Conservation (phyloP, 2,329 filamentous ascomycete genomes). For the Cercospora sp. region DNA sequence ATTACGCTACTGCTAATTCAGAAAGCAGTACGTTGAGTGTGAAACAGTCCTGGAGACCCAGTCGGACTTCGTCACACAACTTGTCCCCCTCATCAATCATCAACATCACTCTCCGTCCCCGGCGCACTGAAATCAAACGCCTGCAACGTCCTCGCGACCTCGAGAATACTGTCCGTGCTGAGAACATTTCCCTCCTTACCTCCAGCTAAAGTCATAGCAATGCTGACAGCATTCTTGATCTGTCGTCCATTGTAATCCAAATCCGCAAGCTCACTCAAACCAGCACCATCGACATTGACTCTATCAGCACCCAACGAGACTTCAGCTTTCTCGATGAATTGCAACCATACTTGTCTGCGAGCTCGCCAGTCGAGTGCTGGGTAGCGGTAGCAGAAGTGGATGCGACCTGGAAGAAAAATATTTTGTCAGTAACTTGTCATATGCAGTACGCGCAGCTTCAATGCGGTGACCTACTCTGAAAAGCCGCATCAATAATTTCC, state of each 20-base stretch:
- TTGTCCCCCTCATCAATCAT: background rate
- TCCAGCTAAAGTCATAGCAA: slow-evolving; percentile 11
- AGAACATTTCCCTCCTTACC: background rate
- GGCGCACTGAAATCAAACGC: slow-evolving; percentile 5
- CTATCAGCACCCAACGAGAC: background rate
- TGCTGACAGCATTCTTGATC: slow-evolving; percentile 18
- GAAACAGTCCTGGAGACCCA: background rate
- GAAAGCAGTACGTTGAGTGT: background rate
- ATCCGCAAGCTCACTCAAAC: background rate
- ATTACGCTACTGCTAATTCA: background rate
- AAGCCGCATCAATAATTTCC: background rate
- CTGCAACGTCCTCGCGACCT: slow-evolving; percentile 8
- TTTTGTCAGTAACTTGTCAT: background rate
- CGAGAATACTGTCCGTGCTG: slow-evolving; percentile 6
- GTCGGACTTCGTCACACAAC: background rate
- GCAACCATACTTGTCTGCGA: slow-evolving; percentile 1
- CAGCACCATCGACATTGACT: background rate
- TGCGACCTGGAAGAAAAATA: slow-evolving; percentile 49
- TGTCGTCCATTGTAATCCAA: slow-evolving; percentile 17
- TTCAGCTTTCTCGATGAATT: slow-evolving; percentile 6
- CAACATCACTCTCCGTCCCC: background rate
- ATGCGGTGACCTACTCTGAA: background rate
- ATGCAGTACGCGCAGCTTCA: too few relatives aligned
- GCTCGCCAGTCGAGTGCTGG: slow-evolving; percentile 55
- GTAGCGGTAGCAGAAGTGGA: slow-evolving; percentile 79